Evolutionary conservation across 257 asterid genomes (phyloP).

Genomic region (Avicennia marina): DNA sequence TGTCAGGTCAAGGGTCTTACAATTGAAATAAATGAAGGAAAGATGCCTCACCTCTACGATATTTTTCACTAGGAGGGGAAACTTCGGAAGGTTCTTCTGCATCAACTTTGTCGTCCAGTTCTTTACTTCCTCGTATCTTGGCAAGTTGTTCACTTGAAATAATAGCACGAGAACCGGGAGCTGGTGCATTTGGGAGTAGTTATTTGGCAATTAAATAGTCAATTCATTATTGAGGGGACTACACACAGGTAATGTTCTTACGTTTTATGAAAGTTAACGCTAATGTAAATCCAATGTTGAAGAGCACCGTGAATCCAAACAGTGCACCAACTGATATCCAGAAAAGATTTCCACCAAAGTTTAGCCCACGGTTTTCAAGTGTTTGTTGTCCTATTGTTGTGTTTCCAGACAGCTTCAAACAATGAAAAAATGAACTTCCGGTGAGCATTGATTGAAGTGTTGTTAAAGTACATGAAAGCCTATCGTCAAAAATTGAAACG

Average conservation of each 20-base stretch:
- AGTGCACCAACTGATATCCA: conserved; percentile 66
- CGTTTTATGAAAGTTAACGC: conserved; percentile 56
- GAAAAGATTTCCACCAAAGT: conserved; percentile 34
- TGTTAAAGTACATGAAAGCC: background rate
- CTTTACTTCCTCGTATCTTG: conserved; percentile 32
- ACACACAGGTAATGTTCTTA: conserved; percentile 22
- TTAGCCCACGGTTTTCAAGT: conserved; percentile 49
- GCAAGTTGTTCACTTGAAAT: conserved; percentile 49
- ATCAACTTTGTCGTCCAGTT: conserved; percentile 11
- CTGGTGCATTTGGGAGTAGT: conserved; percentile 30
- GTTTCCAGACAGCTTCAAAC: conserved; percentile 24
- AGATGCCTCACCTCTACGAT: conserved; percentile 25
- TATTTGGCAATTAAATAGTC: background rate
- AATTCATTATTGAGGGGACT: conserved; percentile 4
- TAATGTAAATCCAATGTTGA: conserved; percentile 45
- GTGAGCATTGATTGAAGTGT: too few relatives aligned
- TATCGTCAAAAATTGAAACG: background rate
- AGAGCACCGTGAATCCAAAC: conserved; percentile 41
- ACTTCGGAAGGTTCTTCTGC: conserved; percentile 10
- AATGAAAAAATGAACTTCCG: background rate
- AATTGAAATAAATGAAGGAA: too few relatives aligned
- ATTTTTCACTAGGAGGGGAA: conserved; percentile 18
- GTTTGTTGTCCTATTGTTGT: conserved; percentile 47
- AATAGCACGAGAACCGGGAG: conserved; percentile 64
- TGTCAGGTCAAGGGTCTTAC: too few relatives aligned